Conservation (phyloP, 441 rosid genomes). For the Syzygium malaccense region DNA sequence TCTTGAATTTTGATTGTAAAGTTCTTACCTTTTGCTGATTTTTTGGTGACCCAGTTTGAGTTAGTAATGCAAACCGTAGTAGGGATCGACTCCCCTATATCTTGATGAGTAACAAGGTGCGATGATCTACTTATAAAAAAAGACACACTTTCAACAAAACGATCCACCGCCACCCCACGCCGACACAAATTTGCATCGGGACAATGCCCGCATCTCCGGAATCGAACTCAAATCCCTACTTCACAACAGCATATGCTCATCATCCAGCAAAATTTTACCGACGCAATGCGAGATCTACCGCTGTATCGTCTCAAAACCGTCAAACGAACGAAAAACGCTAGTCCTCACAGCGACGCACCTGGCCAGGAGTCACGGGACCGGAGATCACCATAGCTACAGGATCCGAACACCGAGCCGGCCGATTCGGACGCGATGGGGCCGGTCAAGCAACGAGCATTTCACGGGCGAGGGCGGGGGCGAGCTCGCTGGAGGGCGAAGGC, state of each 20-base stretch:
- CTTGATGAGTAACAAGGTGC: background rate
- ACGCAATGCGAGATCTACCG: constrained; percentile 12
- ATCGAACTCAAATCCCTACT: background rate
- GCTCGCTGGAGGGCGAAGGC: background rate
- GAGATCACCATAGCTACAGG: constrained; percentile 38
- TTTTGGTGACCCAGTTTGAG: background rate
- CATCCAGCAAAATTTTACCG: background rate
- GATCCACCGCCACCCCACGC: background rate
- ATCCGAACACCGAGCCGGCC: background rate
- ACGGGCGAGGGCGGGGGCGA: background rate
- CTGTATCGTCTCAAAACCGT: background rate
- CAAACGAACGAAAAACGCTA: background rate
- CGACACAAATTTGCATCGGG: background rate
- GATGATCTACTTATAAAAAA: background rate
- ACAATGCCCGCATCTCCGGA: background rate
- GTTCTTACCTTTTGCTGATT: background rate
- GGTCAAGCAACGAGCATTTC: background rate
- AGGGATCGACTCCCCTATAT: background rate
- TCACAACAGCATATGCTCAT: background rate
- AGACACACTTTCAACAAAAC: background rate
- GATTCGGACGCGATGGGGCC: background rate
- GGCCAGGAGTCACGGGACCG: constrained; percentile 68
- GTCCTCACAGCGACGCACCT: constrained; percentile 35
- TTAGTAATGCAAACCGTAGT: background rate
- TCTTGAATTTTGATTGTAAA: background rate